Evolutionary conservation across 306 rosid species (phyloP).

Genomic region (Biancaea sappan): DNA sequence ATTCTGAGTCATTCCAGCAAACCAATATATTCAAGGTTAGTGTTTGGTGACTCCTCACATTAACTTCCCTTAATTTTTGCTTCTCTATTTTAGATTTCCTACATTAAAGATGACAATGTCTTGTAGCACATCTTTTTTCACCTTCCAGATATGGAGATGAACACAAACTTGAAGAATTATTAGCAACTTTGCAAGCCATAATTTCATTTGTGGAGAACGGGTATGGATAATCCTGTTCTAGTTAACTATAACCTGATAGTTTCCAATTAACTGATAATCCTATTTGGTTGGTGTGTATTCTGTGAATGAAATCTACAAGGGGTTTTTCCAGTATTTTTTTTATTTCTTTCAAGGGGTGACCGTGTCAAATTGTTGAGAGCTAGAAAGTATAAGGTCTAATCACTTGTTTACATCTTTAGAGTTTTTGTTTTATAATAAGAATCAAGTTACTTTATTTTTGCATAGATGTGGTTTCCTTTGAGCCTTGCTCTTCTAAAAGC

Average conservation of each 20-base stretch:
- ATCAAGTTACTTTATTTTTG: not conserved
- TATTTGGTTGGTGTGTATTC: not conserved
- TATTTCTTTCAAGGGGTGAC: constrained; percentile 65
- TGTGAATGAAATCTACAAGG: not conserved
- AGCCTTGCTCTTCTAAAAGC: not conserved
- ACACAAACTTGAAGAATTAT: constrained; percentile 95
- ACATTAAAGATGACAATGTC: constrained; percentile 17
- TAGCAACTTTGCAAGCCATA: constrained; percentile 95
- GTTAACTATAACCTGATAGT: constrained; percentile 28
- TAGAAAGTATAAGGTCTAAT: constrained; percentile 87
- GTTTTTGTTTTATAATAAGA: constrained; percentile 4
- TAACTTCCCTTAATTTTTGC: constrained; percentile 18
- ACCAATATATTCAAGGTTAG: constrained; percentile 94
- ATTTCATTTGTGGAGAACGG: constrained; percentile 95
- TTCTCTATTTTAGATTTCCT: constrained; percentile 22
- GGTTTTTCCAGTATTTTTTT: constrained; percentile 29
- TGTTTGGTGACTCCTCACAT: constrained; percentile 21
- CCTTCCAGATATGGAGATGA: constrained; percentile 83
- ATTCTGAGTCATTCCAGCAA: constrained; percentile 88
- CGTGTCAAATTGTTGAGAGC: constrained; percentile 84
- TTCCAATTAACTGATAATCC: not conserved
- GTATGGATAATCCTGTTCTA: constrained; percentile 46
- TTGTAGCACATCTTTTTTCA: constrained; percentile 34
- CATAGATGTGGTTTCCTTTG: not conserved
- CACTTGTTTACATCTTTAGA: constrained; percentile 2